These are phyloP conservation scores for Glycyrrhiza uralensis DNA, from an alignment of 306 rosid genomes.

Conservation along the genomic window DNA sequence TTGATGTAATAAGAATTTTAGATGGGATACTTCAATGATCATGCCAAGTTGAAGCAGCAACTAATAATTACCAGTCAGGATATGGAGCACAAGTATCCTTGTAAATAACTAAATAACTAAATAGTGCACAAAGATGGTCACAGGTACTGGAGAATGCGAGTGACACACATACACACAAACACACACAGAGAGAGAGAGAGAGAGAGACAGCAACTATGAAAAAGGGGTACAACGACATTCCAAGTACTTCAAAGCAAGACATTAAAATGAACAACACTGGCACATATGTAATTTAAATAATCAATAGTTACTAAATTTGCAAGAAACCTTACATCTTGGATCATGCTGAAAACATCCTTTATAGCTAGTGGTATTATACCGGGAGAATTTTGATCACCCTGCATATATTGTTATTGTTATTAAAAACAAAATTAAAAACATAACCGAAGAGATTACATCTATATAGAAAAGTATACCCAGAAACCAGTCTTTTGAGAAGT, in stretches of 20 bases:
- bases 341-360: slow-evolving; percentile 96
- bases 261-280: slow-evolving; percentile 4
- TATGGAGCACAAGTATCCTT: not conserved
- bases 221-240: not conserved
- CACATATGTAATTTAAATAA: not conserved
- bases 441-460: not conserved
- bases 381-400: slow-evolving; percentile 96
- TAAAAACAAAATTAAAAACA: slow-evolving; percentile 12
- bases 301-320: slow-evolving; percentile 7
- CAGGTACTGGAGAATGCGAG: not conserved
- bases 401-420: slow-evolving; percentile 32
- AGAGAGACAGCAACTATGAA: not conserved
- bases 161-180: not conserved
- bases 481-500: not conserved
- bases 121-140: not conserved
- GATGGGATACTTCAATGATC: slow-evolving; percentile 23
- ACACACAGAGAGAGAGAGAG: not conserved
- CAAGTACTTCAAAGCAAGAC: not conserved
- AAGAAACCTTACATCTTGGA: slow-evolving; percentile 85
- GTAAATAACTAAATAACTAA: not conserved
- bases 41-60: slow-evolving; percentile 19
- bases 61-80: not conserved
- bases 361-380: slow-evolving; percentile 96
- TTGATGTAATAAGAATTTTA: slow-evolving; percentile 1
- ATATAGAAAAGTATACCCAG: not conserved